Base-by-base conservation (phyloP, 192 early-diverging fungal species). In the Podila verticillata region DNA sequence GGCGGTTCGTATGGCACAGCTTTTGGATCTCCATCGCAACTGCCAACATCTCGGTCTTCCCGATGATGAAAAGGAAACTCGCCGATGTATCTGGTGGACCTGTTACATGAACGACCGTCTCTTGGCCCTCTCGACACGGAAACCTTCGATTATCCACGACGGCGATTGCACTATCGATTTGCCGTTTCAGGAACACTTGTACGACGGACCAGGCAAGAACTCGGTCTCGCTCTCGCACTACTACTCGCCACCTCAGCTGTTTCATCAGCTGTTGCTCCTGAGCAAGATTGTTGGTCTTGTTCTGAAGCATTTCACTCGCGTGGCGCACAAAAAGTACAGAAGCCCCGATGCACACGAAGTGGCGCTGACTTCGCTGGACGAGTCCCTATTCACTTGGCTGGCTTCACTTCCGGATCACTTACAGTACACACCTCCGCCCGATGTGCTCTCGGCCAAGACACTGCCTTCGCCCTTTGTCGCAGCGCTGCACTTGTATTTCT, bases 401-500 rank as follows among this genome's bases (percentile, higher is more conserved):
- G 60, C 63, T 13, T 72, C 70, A 48, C 62, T 90, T 28, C 89
- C 89, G 8, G 70, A 72, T 15, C 75, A 87, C 47, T 60, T 90
- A 8, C 86, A 88, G 68, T 90, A 90, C 36, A 83, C 83, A 44
- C 84, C 84, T 4, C 49, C 68, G 17, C 57, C 74, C 17, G 74
- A 84, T 63, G 59, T 70, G 0, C 34, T 66, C 26, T 72, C 77
- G 24, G 72, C 70, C 35, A 80, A 80, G 49, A 68, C 80, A 19
- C 58, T 73, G 24, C 66, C 71, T 32, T 71, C 79, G 7, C 67
- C 84, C 3, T 69, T 73, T 35, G 81, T 82, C 44, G 64, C 81
- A 10, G 67, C 69, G 2, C 56, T 85, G 26, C 89, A 90, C 35
- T 78, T 87, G 57, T 66, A 86, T 30, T 90, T 88, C 73, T 86